Evolutionary conservation across 2,329 filamentous ascomycete species (phyloP).

Genomic region (Rhytidhysteron rufulum): DNA sequence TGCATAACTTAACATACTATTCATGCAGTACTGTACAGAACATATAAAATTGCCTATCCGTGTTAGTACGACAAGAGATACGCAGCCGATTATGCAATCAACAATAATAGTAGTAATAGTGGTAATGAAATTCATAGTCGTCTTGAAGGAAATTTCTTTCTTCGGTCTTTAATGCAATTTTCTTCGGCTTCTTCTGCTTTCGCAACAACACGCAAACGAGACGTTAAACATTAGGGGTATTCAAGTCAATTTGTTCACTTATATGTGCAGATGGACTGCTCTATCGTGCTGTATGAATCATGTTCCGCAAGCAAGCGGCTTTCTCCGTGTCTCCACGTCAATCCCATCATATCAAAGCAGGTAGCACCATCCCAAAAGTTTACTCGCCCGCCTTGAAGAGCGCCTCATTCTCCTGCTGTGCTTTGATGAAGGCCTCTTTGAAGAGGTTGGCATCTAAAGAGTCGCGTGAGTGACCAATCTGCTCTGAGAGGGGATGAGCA

Average conservation of each 20-base stretch:
- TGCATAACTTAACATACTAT: too few species aligned
- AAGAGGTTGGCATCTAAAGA: slow-evolving; percentile 83
- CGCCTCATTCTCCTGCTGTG: slow-evolving; percentile 91
- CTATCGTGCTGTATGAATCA: slow-evolving; percentile 25
- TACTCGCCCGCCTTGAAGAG: slow-evolving; percentile 62
- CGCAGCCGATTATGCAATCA: too few species aligned
- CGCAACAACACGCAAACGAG: too few species aligned
- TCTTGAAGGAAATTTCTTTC: too few species aligned
- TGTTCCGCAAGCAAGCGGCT: slow-evolving; percentile 21
- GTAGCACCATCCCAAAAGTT: slow-evolving; percentile 6
- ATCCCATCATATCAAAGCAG: slow-evolving; percentile 1
- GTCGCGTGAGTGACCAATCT: slow-evolving; percentile 24
- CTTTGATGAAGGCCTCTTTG: slow-evolving; percentile 96
- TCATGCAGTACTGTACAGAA: too few species aligned
- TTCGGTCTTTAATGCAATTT: too few species aligned
- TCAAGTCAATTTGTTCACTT: slow-evolving; percentile 28
- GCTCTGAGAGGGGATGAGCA: slow-evolving; percentile 18
- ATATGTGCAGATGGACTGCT: slow-evolving; percentile 31
- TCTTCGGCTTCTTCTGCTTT: too few species aligned
- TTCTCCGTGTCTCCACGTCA: slow-evolving; percentile 18
- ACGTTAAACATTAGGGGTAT: too few species aligned
- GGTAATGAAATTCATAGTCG: too few species aligned
- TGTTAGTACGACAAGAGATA: too few species aligned
- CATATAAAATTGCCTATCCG: too few species aligned
- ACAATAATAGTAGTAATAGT: too few species aligned